Conservation (phyloP, 2,329 filamentous ascomycete genomes). For the Alternaria ethzedia region DNA sequence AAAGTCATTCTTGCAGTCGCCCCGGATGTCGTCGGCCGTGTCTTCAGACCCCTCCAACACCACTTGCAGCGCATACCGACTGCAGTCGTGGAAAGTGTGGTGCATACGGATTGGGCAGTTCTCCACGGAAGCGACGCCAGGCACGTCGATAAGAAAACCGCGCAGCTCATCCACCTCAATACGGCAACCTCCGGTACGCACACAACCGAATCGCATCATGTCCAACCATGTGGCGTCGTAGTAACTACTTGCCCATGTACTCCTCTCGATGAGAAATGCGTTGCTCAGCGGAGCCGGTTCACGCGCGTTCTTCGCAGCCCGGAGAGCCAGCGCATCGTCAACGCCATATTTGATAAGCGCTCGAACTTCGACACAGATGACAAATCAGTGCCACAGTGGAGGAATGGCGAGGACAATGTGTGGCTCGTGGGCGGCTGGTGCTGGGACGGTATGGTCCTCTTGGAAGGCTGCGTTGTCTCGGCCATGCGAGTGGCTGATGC, state of each 20-base stretch:
- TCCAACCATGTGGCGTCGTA: slow-evolving; percentile 58
- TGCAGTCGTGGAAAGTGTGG: slow-evolving; percentile 56
- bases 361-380: slow-evolving; percentile 14
- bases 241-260: slow-evolving; percentile 61
- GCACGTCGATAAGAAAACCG: slow-evolving; percentile 1
- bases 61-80: slow-evolving; percentile 57
- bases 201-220: slow-evolving; percentile 61
- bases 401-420: slow-evolving; percentile 61
- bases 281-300: slow-evolving; percentile 58
- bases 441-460: slow-evolving; percentile 69
- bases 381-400: slow-evolving; percentile 50
- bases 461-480: slow-evolving; percentile 67
- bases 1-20: slow-evolving; percentile 62
- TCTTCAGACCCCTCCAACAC: slow-evolving; percentile 55
- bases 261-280: slow-evolving; percentile 47
- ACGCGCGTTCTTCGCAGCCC: slow-evolving; percentile 61
- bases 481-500: slow-evolving; percentile 63
- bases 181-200: slow-evolving; percentile 40
- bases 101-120: slow-evolving; percentile 48
- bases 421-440: slow-evolving; percentile 67
- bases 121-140: slow-evolving; percentile 1
- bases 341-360: slow-evolving; percentile 51
- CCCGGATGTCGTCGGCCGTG: slow-evolving; percentile 58
- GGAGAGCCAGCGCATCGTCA: slow-evolving; percentile 57
- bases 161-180: slow-evolving; percentile 41